Evolutionary conservation across 2,329 filamentous ascomycete genomes (phyloP).

Genomic region (Neonectria hederae): DNA sequence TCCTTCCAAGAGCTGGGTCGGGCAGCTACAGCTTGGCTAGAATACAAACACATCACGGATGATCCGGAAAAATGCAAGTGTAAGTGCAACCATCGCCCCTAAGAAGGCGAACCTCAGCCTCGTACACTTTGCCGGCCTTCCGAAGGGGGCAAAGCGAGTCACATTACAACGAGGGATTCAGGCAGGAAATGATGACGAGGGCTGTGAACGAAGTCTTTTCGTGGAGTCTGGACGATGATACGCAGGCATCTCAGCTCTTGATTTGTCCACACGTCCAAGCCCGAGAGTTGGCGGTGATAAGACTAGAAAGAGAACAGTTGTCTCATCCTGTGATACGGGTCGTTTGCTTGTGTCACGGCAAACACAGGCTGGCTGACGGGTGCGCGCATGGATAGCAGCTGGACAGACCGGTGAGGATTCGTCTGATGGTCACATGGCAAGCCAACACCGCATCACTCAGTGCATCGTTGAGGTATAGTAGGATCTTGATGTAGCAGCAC

Average conservation of each 20-base stretch:
- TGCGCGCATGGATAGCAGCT: background rate
- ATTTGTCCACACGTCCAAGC: background rate
- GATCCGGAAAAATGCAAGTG: slow-evolving; percentile 2
- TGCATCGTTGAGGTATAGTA: slow-evolving; percentile 14
- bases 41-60: background rate
- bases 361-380: background rate
- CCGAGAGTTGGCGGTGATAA: background rate
- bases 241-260: background rate
- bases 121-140: background rate
- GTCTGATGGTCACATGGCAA: slow-evolving; percentile 2
- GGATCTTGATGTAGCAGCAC: background rate
- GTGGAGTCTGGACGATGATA: too few species aligned
- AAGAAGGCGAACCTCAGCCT: slow-evolving; percentile 11
- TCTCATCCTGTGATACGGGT: slow-evolving; percentile 6
- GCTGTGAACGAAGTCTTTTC: too few species aligned
- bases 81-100: background rate
- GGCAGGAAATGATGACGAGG: background rate
- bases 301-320: background rate
- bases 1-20: background rate
- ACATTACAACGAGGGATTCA: background rate
- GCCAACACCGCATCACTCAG: background rate
- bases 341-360: background rate
- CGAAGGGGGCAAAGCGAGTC: background rate
- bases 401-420: background rate
- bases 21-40: background rate